Percentiles rank a stretch among this genome's conserved stretches.
phyloP scores from a whole-genome alignment of 129 eudicot genomes.

The carrot (Daucus carota) region DH1_v3.0 NC_030381.2:52975501-52976000 shows the following conservation, averaged over 20 bases:
- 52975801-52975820: neutral
- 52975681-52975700: neutral
- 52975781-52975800: constrained; percentile 10
- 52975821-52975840: constrained; percentile 5
- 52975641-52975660: neutral
- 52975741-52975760: constrained; percentile 11
- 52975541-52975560: constrained; percentile 34
- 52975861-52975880: too few relatives aligned
- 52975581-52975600: constrained; percentile 47
- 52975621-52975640: neutral
- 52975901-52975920: too few relatives aligned
- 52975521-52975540: constrained; percentile 42
- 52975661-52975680: neutral
- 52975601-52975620: constrained; percentile 15
- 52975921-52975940: too few relatives aligned
- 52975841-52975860: too few relatives aligned
- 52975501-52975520: constrained; percentile 55
- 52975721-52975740: neutral
- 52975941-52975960: too few relatives aligned
- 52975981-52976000: too few relatives aligned
- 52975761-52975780: neutral
- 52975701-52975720: constrained; percentile 6
- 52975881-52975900: too few relatives aligned
- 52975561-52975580: constrained; percentile 54
- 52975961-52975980: too few relatives aligned